Evolutionary conservation across 2,329 filamentous ascomycete species (phyloP), one percentile per base, ranked within the genome.

Genomic region (Leptodontidium sp.): DNA sequence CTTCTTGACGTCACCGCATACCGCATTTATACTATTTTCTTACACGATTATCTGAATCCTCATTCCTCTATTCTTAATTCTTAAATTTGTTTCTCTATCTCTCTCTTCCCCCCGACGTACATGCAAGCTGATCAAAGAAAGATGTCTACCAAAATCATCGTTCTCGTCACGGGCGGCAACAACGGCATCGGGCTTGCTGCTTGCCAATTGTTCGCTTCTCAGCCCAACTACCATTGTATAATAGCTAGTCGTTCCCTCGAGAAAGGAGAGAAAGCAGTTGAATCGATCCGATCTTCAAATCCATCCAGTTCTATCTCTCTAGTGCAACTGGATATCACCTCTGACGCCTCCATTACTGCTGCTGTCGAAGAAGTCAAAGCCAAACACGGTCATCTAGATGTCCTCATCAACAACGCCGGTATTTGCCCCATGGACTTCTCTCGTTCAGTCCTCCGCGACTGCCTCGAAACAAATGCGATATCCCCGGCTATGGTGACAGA

Each of bases 351-450:
- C 1, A 59, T 59, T n/a, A 11, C 55, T n/a, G 55, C 55, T 15
- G 55, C 55, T n/a, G 55, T 45, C 0, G n/a, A 59, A 3, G 35
- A 59, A 59, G n/a, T 59, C 38, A 40, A 59, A 26, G 9, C 35
- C 35, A 45, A 59, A 45, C 55, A 59, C 15, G 55, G 38, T 6
- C 55, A 45, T 38, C n/a, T 59, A 11, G 55, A 59, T 43, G 21
- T 59, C 2, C 38, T 59, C n/a, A 59, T 59, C 55, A 59, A 59
- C 35, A 59, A 59, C 11, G 55, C 55, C 26, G 55, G 55, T 24
- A 45, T 59, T 5, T 59, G 55, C 9, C 55, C 55, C 21, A 45
- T 59, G 55, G 38, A 26, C 17, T 59, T 59, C 38, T 43, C 55
- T 7, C 55, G 55, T 14, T 26, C 55, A 14, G 35, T 43, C n/a